These are phyloP conservation scores for Starmerella khaoyaiensis DNA, from an alignment of 805 yeast species.

Conservation along the genomic window DNA sequence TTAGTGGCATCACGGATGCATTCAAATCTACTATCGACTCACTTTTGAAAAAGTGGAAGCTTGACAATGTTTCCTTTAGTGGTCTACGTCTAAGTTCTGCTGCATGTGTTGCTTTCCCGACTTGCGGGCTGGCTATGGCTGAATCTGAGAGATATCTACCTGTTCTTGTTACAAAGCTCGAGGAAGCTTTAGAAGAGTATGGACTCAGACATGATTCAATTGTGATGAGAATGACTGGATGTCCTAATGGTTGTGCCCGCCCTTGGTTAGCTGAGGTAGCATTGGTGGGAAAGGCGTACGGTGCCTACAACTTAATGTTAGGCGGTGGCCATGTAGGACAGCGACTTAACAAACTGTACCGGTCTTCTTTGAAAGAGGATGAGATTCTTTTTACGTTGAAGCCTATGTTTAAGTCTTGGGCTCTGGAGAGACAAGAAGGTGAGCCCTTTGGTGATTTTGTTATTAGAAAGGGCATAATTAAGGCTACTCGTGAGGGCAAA, in stretches of 20 bases:
- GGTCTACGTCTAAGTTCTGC: slow-evolving; percentile 82
- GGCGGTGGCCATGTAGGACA: slow-evolving; percentile 96
- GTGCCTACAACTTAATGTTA: slow-evolving; percentile 82
- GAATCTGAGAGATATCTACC: slow-evolving; percentile 92
- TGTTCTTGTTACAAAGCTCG: slow-evolving; percentile 64
- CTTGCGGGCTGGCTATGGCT: slow-evolving; percentile 98
- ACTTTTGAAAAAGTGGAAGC: slow-evolving; percentile 55
- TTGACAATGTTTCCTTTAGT: slow-evolving; percentile 72
- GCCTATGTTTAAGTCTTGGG: slow-evolving; percentile 89
- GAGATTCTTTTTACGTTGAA: slow-evolving; percentile 65
- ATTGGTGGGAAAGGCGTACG: slow-evolving; percentile 85
- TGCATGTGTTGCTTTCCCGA: slow-evolving; percentile 96
- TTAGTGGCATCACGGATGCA: slow-evolving; percentile 59
- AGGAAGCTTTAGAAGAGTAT: slow-evolving; percentile 74
- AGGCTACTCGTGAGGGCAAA: slow-evolving; percentile 80
- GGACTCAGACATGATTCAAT: slow-evolving; percentile 90
- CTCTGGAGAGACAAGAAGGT: slow-evolving; percentile 75
- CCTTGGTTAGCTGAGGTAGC: slow-evolving; percentile 98
- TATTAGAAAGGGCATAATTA: slow-evolving; percentile 74
- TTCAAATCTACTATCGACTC: slow-evolving; percentile 51
- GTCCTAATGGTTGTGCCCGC: slow-evolving; percentile 97
- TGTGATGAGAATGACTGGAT: slow-evolving; percentile 97
- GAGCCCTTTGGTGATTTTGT: slow-evolving; percentile 94
- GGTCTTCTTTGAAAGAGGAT: slow-evolving; percentile 79
- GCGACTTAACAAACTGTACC: slow-evolving; percentile 77